A percentile compares a stretch with the other conserved stretches of the same genome.
phyloP scores from a whole-genome alignment of 192 early-diverging fungal genomes.

The Dispira simplex region DNA sequence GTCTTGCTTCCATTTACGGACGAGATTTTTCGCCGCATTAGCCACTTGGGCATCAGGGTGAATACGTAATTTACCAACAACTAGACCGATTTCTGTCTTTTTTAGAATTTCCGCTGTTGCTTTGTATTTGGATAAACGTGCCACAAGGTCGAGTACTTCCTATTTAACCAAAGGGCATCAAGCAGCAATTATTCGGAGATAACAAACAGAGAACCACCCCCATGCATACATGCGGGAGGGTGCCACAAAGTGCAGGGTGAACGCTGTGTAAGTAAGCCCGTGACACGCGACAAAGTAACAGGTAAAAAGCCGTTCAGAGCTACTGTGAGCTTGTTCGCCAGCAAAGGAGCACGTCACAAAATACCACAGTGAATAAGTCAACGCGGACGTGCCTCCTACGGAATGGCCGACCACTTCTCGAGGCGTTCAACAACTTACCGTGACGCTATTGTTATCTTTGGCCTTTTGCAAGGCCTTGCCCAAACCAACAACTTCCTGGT shows the following conservation, averaged over 20 bases:
- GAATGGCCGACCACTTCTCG: too few species aligned
- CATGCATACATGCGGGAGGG: too few species aligned
- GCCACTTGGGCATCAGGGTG: slow-evolving; percentile 1
- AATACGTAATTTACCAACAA: slow-evolving; percentile 6
- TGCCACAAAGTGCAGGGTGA: too few species aligned
- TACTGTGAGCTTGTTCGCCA: too few species aligned
- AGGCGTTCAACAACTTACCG: neutral
- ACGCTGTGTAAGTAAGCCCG: too few species aligned
- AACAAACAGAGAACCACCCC: too few species aligned
- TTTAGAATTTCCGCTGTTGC: slow-evolving; percentile 5
- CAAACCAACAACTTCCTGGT: neutral
- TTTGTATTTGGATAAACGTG: neutral
- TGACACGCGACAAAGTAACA: too few species aligned
- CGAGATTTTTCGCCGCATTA: neutral
- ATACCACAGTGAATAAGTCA: too few species aligned
- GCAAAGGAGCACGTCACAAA: too few species aligned
- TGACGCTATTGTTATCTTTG: slow-evolving; percentile 1
- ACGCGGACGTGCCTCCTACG: too few species aligned
- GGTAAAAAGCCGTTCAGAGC: too few species aligned
- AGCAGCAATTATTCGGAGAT: neutral
- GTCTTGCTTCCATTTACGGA: slow-evolving; percentile 9
- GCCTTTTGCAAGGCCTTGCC: neutral
- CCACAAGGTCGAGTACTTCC: neutral
- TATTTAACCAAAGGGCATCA: neutral
- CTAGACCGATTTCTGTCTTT: slow-evolving; percentile 5